Percentiles rank a stretch among this genome's conserved stretches.
These are phyloP conservation scores for Monosporascus sp. DNA, from an alignment of 2,329 filamentous ascomycete genomes.

Conservation along the genomic window DNA sequence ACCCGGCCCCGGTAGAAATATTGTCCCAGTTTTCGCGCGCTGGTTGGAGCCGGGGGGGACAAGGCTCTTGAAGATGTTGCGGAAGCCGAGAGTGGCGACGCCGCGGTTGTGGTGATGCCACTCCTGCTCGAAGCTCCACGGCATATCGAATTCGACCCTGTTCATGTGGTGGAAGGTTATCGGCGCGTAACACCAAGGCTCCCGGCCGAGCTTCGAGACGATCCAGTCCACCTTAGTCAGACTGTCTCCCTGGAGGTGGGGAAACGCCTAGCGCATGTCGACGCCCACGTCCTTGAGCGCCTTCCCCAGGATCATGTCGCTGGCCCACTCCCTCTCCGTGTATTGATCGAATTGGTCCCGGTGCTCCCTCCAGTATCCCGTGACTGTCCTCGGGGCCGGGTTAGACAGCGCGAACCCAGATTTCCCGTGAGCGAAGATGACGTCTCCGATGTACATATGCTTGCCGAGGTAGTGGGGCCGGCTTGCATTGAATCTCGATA, in stretches of 20 bases:
- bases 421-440: conserved; percentile 30
- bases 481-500: conserved; percentile 22
- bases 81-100: conserved; percentile 10
- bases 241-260: conserved; percentile 17
- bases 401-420: conserved; percentile 28
- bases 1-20: conserved; percentile 12
- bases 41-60: conserved; percentile 8
- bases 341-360: conserved; percentile 9
- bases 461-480: conserved; percentile 29
- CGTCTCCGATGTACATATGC: conserved; percentile 23
- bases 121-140: conserved; percentile 15
- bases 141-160: conserved; percentile 8
- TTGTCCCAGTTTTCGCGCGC: conserved; percentile 13
- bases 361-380: conserved; percentile 8
- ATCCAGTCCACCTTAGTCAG: conserved; percentile 14
- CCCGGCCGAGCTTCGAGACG: conserved; percentile 11
- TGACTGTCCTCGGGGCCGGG: conserved; percentile 27
- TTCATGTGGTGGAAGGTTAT: conserved; percentile 17
- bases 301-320: conserved; percentile 18
- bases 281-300: conserved; percentile 12
- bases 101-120: conserved; percentile 8
- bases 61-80: conserved; percentile 12
- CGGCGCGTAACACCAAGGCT: conserved; percentile 15
- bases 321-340: conserved; percentile 14
- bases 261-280: conserved; percentile 16